Percentiles rank a stretch among this genome's conserved stretches.
These are phyloP conservation scores for Scedosporium aurantiacum DNA, from an alignment of 2,329 filamentous ascomycete species.

Conservation along the genomic window DNA sequence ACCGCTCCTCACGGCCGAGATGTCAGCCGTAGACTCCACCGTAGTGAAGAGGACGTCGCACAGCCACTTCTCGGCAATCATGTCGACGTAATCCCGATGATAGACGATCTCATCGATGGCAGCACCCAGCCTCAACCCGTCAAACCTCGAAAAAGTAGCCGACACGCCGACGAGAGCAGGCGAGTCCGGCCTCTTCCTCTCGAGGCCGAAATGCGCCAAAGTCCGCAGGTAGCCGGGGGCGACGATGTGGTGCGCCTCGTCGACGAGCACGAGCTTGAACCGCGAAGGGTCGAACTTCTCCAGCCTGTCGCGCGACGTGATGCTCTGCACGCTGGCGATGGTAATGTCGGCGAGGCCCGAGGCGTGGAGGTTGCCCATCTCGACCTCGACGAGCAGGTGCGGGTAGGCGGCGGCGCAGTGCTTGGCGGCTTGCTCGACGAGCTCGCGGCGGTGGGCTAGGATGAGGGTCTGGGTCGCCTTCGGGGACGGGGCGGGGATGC, in stretches of 20 bases:
- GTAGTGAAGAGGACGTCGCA: slow-evolving; percentile 91
- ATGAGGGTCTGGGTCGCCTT: slow-evolving; percentile 71
- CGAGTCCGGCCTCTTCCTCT: slow-evolving; percentile 27
- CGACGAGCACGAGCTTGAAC: slow-evolving; percentile 88
- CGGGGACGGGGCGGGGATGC: slow-evolving; percentile 46
- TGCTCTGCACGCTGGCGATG: slow-evolving; percentile 78
- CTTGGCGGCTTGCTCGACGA: slow-evolving; percentile 84
- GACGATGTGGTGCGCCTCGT: slow-evolving; percentile 95
- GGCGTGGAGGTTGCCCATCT: slow-evolving; percentile 74
- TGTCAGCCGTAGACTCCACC: slow-evolving; percentile 69
- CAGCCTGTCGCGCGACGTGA: slow-evolving; percentile 67
- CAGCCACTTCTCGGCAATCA: slow-evolving; percentile 82
- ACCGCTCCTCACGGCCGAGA: slow-evolving; percentile 53
- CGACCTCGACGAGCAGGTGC: slow-evolving; percentile 69
- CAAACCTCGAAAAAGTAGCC: slow-evolving; percentile 66
- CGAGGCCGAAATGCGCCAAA: slow-evolving; percentile 68
- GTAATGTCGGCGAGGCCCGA: slow-evolving; percentile 83
- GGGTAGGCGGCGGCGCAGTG: slow-evolving; percentile 80
- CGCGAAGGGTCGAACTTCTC: slow-evolving; percentile 64
- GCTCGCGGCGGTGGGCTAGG: slow-evolving; percentile 80
- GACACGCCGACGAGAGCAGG: slow-evolving; percentile 81
- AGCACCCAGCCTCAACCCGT: slow-evolving; percentile 69
- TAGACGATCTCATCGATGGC: slow-evolving; percentile 95
- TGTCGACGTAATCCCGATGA: slow-evolving; percentile 62
- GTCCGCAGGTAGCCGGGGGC: slow-evolving; percentile 66